Conservation (phyloP, 2,329 filamentous ascomycete species). For the Camillea tinctor region DNA sequence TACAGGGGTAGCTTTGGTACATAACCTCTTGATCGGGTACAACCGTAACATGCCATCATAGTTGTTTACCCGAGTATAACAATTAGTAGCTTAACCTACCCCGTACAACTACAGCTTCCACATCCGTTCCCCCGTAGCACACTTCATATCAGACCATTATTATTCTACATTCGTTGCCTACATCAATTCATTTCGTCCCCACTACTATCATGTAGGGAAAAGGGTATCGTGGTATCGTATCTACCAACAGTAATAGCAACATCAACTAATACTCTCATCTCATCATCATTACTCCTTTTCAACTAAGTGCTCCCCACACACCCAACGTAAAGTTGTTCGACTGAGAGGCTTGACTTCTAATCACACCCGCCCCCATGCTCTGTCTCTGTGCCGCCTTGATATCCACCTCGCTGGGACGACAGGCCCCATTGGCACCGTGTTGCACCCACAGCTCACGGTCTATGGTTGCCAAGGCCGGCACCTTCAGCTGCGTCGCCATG, state of each 20-base stretch:
- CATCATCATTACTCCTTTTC: not conserved
- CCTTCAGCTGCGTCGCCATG: slow-evolving; percentile 64
- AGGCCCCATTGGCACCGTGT: slow-evolving; percentile 63
- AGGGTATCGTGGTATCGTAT: not conserved
- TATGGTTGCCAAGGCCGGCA: slow-evolving; percentile 66
- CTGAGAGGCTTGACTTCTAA: slow-evolving; percentile 40
- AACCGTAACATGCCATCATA: not conserved
- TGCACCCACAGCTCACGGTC: slow-evolving; percentile 71
- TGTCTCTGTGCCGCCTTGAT: slow-evolving; percentile 56
- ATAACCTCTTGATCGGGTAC: not conserved
- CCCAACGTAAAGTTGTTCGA: slow-evolving; percentile 60
- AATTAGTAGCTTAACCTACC: too few species aligned
- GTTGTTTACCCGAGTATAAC: slow-evolving; percentile 1
- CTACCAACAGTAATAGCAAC: not conserved
- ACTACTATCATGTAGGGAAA: not conserved
- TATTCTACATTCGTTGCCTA: not conserved
- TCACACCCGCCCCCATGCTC: slow-evolving; percentile 60
- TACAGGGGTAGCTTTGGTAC: slow-evolving; percentile 18
- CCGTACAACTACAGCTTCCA: too few species aligned
- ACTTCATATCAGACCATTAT: not conserved
- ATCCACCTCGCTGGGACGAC: slow-evolving; percentile 58
- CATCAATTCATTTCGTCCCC: not conserved
- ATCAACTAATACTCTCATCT: not conserved
- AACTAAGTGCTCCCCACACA: slow-evolving; percentile 53
- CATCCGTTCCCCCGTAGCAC: too few species aligned